phyloP scores from a whole-genome alignment of 2,329 filamentous ascomycete genomes.

The Davidsoniella eucalypti region DNA sequence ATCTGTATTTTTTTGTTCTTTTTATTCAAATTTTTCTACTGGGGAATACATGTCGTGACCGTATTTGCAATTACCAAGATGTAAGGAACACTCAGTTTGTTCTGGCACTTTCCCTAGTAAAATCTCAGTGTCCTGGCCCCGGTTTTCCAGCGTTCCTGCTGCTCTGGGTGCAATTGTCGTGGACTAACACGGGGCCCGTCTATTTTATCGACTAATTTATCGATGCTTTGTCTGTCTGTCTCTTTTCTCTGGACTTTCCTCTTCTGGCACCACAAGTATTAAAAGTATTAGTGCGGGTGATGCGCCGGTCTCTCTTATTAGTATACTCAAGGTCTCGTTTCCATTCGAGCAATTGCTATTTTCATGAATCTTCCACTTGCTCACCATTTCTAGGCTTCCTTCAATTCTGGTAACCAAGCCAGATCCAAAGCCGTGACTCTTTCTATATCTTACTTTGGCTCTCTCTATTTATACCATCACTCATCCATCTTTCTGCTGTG shows the following conservation, averaged over 20 bases:
- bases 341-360: background rate
- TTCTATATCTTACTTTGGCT: too few species aligned
- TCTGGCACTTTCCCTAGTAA: too few species aligned
- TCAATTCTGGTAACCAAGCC: background rate
- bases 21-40: too few species aligned
- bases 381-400: slow-evolving; percentile 1
- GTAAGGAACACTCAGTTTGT: background rate
- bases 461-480: background rate
- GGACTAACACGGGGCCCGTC: too few species aligned
- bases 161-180: too few species aligned
- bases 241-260: background rate
- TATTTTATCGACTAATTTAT: background rate
- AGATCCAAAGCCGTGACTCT: too few species aligned
- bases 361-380: background rate
- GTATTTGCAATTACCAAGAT: too few species aligned
- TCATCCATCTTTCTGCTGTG: background rate
- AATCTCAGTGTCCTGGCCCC: too few species aligned
- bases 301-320: background rate
- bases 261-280: background rate
- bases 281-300: too few species aligned
- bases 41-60: too few species aligned
- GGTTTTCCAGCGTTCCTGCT: too few species aligned
- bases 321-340: background rate
- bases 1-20: background rate
- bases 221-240: background rate